A percentile compares a stretch with the other conserved stretches of the same genome.
Conservation (phyloP, 306 rosid species). For the Prunus mongolica region DNA sequence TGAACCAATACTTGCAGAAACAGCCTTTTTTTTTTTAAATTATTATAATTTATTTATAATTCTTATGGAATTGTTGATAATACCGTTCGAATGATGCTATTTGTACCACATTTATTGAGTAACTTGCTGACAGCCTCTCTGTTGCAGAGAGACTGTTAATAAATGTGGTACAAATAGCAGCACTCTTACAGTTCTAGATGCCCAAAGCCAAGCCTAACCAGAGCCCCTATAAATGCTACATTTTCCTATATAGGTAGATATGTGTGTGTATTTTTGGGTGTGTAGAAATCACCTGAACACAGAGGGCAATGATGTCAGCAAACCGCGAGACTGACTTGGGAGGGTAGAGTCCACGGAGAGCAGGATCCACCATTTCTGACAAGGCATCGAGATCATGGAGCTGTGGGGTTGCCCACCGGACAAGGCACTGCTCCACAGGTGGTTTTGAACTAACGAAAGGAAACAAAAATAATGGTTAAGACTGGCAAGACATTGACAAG, state of each 20-base stretch:
- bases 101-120: background rate
- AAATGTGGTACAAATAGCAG: background rate
- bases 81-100: background rate
- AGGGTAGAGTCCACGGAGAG: constrained; percentile 82
- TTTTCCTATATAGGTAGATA: too few species aligned
- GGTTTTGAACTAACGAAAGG: constrained; percentile 46
- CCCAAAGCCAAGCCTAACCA: background rate
- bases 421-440: constrained; percentile 62
- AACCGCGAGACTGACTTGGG: constrained; percentile 75
- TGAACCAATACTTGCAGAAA: background rate
- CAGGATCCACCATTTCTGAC: constrained; percentile 73
- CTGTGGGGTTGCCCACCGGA: constrained; percentile 79
- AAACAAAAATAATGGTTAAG: background rate
- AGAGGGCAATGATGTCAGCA: constrained; percentile 73
- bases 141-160: background rate
- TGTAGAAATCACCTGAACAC: constrained; percentile 58
- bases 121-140: background rate
- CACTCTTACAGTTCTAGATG: background rate
- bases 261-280: background rate
- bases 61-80: background rate
- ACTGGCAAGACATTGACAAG: background rate
- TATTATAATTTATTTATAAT: too few species aligned
- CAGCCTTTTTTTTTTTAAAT: background rate
- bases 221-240: background rate
- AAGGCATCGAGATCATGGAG: constrained; percentile 69